Conservation (phyloP, 2,329 filamentous ascomycete species). For the Rhinocladiella similis region DNA sequence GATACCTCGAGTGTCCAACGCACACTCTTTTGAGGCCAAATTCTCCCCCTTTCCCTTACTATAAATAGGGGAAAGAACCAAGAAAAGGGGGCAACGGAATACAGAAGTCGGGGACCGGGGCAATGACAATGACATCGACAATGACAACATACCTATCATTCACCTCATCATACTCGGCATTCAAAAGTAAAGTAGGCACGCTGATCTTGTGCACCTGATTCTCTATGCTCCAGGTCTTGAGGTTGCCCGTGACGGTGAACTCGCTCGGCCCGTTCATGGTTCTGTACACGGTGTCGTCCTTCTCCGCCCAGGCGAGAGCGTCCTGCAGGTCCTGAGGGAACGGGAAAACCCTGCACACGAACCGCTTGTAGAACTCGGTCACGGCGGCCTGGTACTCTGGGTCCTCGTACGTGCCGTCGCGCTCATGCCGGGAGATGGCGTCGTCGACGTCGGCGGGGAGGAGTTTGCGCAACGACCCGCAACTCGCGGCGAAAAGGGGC, state of each 20-base stretch:
- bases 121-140: too few relatives aligned
- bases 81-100: too few relatives aligned
- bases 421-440: conserved; percentile 21
- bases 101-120: too few relatives aligned
- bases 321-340: conserved; percentile 34
- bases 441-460: conserved; percentile 26
- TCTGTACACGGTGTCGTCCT: conserved; percentile 32
- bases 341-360: conserved; percentile 35
- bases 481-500: conserved; percentile 27
- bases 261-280: conserved; percentile 40
- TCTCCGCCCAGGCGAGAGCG: conserved; percentile 24
- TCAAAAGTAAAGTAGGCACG: conserved; percentile 42
- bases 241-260: conserved; percentile 41
- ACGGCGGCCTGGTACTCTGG: conserved; percentile 33
- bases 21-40: too few relatives aligned
- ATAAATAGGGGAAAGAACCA: too few relatives aligned
- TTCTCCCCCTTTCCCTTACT: not conserved
- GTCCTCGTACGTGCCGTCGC: conserved; percentile 25
- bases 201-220: conserved; percentile 39
- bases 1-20: not conserved
- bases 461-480: conserved; percentile 28
- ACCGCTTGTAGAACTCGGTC: conserved; percentile 29
- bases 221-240: conserved; percentile 42
- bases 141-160: conserved; percentile 19
- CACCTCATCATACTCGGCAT: conserved; percentile 42